Evolutionary conservation across 129 eudicot genomes (phyloP).

Genomic region (Ambrosia artemisiifolia): DNA sequence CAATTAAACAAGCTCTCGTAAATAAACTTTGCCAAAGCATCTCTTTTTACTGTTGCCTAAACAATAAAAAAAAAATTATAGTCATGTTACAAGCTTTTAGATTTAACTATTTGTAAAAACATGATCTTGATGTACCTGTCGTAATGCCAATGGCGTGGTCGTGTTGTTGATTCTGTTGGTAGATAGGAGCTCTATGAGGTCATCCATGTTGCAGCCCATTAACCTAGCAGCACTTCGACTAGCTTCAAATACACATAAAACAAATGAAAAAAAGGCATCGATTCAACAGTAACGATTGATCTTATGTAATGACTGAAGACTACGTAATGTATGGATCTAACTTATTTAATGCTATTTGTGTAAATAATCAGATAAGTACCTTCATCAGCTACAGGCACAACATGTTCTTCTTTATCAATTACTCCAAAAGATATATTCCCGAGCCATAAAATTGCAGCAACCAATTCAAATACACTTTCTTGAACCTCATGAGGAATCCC

Average conservation of each 20-base stretch:
- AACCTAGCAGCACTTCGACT: constrained; percentile 58
- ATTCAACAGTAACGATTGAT: background rate
- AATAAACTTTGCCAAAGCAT: constrained; percentile 75
- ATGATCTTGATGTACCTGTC: constrained; percentile 52
- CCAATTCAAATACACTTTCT: constrained; percentile 66
- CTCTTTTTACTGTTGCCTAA: constrained; percentile 88
- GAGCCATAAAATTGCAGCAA: constrained; percentile 89
- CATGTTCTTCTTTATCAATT: constrained; percentile 58
- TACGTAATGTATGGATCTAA: too few species aligned
- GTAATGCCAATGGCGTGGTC: constrained; percentile 56
- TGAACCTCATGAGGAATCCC: constrained; percentile 55
- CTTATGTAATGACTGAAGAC: too few species aligned
- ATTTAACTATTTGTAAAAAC: background rate
- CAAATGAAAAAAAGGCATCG: background rate
- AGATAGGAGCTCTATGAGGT: constrained; percentile 59
- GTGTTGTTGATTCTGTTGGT: constrained; percentile 44
- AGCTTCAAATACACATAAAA: constrained; percentile 53
- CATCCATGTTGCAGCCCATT: constrained; percentile 64
- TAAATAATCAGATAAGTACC: constrained; percentile 38
- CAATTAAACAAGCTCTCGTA: constrained; percentile 87
- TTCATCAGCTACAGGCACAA: constrained; percentile 67
- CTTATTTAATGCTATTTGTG: background rate
- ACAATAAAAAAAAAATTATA: background rate
- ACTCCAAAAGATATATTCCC: constrained; percentile 80
- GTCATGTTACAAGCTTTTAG: background rate